phyloP scores from a whole-genome alignment of 208 protist species.

The Porcisia deanei region DNA sequence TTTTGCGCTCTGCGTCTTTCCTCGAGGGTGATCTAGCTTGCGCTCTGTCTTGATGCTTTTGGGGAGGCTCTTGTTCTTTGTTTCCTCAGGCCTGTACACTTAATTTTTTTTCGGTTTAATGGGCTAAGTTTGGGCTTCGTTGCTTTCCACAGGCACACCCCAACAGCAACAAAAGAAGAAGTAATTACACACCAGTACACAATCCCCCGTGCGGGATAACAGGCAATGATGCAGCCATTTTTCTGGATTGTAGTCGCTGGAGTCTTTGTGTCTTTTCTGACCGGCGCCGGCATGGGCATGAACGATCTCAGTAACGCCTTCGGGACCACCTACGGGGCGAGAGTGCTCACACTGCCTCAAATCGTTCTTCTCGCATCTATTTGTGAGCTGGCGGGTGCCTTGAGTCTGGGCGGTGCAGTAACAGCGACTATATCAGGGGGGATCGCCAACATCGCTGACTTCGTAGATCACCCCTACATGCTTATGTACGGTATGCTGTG shows the following conservation, averaged over 20 bases:
- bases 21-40: background rate
- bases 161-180: background rate
- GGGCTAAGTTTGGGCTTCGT: background rate
- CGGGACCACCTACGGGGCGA: constrained; percentile 85
- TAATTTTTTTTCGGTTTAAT: no score
- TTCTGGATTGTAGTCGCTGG: constrained; percentile 83
- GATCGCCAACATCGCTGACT: constrained; percentile 64
- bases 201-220: background rate
- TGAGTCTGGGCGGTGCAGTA: constrained; percentile 68
- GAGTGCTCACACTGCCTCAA: constrained; percentile 73
- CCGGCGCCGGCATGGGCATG: constrained; percentile 80
- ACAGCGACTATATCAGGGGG: constrained; percentile 79
- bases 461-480: constrained; percentile 64
- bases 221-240: constrained; percentile 41
- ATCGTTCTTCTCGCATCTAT: constrained; percentile 84
- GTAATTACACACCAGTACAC: background rate
- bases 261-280: constrained; percentile 76
- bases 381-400: constrained; percentile 80
- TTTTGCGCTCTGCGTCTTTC: background rate
- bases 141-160: background rate
- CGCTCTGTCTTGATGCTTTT: background rate
- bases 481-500: constrained; percentile 89
- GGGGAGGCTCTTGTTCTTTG: background rate
- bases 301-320: constrained; percentile 94
- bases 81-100: no score